These are phyloP conservation scores for Porcisia hertigi DNA, from an alignment of 208 protist species.

Conservation along the genomic window DNA sequence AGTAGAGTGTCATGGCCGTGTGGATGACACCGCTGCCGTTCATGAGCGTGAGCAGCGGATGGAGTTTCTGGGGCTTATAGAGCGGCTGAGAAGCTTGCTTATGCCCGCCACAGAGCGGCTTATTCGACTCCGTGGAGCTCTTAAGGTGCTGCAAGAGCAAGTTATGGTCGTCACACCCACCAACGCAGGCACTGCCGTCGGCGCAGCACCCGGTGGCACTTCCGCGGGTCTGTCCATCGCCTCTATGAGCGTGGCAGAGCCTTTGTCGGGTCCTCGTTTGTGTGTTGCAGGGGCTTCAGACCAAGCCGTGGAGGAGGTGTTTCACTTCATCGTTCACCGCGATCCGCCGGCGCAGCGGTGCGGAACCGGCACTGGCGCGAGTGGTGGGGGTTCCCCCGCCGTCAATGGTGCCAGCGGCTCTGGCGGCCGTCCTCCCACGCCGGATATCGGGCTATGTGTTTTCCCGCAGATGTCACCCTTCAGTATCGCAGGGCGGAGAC, in stretches of 20 bases:
- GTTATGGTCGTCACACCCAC: neutral
- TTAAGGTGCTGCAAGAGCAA: slow-evolving; percentile 38
- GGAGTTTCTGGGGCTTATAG: slow-evolving; percentile 27
- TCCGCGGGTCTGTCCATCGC: slow-evolving; percentile 1
- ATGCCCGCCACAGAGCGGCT: slow-evolving; percentile 61
- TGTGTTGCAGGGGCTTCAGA: slow-evolving; percentile 24
- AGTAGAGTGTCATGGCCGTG: neutral
- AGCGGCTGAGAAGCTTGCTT: slow-evolving; percentile 28
- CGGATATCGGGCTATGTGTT: slow-evolving; percentile 1
- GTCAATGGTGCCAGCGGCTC: slow-evolving; percentile 12
- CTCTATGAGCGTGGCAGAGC: neutral
- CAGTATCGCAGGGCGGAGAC: neutral
- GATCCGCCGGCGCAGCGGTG: slow-evolving; percentile 7
- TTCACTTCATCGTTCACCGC: slow-evolving; percentile 29
- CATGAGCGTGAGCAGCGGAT: slow-evolving; percentile 5
- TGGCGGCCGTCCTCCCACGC: slow-evolving; percentile 13
- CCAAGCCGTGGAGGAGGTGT: slow-evolving; percentile 22
- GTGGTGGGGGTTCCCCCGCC: neutral
- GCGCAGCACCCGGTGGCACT: neutral
- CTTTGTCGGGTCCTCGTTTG: slow-evolving; percentile 7
- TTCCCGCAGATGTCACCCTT: slow-evolving; percentile 5
- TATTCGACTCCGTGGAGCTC: slow-evolving; percentile 39
- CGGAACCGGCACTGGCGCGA: neutral
- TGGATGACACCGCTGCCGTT: neutral
- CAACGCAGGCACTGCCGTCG: neutral